Percentiles rank a stretch among this genome's conserved stretches.
Conservation (phyloP, 345 rosid genomes). For the Euphorbia tirucalli region DNA sequence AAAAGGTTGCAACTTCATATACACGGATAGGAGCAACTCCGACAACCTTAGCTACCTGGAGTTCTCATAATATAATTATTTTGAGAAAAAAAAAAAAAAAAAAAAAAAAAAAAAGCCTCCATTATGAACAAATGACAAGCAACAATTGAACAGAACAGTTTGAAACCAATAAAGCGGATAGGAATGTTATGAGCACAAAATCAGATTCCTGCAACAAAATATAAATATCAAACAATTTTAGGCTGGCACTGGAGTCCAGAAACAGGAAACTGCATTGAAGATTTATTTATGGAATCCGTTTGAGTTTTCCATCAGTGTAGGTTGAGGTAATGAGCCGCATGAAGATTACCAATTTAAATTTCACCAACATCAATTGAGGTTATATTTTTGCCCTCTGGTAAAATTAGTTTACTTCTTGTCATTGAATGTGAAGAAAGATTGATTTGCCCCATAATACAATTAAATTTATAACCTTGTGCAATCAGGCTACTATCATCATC, state of each 20-base stretch:
- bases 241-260: neutral
- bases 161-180: neutral
- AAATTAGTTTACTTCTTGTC: neutral
- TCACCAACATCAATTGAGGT: neutral
- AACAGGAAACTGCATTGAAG: neutral
- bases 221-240: neutral
- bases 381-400: neutral
- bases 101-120: neutral
- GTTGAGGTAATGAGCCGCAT: neutral
- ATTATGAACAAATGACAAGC: neutral
- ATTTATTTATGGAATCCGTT: neutral
- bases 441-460: neutral
- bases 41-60: conserved; percentile 81
- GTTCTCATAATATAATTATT: conserved; percentile 17
- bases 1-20: conserved; percentile 96
- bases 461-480: neutral
- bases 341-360: neutral
- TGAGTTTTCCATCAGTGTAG: neutral
- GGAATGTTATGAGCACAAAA: neutral
- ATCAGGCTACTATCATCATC: neutral
- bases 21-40: conserved; percentile 95
- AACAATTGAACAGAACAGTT: neutral
- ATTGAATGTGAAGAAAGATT: neutral
- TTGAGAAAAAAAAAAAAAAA: too few species aligned
- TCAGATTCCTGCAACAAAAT: neutral